Conservation (phyloP, 306 rosid genomes). For the Geum urbanum region DNA sequence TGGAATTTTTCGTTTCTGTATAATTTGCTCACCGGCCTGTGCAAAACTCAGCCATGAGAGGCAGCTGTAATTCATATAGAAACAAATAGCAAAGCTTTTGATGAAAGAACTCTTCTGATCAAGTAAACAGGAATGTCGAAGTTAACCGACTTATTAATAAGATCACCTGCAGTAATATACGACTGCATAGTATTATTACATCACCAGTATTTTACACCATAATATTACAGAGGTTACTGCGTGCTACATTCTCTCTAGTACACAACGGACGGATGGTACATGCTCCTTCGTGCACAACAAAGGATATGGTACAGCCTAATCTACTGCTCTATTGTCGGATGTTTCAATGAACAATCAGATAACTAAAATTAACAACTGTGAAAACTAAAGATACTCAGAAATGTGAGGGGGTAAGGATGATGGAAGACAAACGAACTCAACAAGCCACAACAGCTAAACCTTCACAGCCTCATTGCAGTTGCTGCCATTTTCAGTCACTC, state of each 20-base stretch:
- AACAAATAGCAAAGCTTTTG: background rate
- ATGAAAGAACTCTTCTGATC: too few relatives aligned
- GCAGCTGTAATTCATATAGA: background rate
- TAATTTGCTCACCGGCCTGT: background rate
- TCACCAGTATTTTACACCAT: slow-evolving; percentile 52
- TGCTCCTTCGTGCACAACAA: slow-evolving; percentile 45
- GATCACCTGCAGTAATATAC: slow-evolving; percentile 26
- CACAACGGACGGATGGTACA: slow-evolving; percentile 49
- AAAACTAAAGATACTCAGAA: slow-evolving; percentile 48
- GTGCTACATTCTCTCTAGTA: slow-evolving; percentile 47
- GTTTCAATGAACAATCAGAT: slow-evolving; percentile 62
- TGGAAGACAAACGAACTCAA: slow-evolving; percentile 30
- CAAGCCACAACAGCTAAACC: slow-evolving; percentile 29
- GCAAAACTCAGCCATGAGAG: background rate
- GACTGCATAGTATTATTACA: slow-evolving; percentile 42
- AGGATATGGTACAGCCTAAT: slow-evolving; percentile 42
- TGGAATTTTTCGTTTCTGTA: slow-evolving; percentile 7
- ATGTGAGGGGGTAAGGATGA: slow-evolving; percentile 50
- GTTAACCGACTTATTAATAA: slow-evolving; percentile 24
- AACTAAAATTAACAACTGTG: slow-evolving; percentile 45
- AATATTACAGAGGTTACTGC: slow-evolving; percentile 42
- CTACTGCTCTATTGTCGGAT: slow-evolving; percentile 46
- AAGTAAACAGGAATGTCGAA: background rate
- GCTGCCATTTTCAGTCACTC: slow-evolving; percentile 44
- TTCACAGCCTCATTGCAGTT: slow-evolving; percentile 34